These are phyloP conservation scores for Globisporangium heterothallicum DNA, from an alignment of 352 stramenopile genomes.

Conservation along the genomic window DNA sequence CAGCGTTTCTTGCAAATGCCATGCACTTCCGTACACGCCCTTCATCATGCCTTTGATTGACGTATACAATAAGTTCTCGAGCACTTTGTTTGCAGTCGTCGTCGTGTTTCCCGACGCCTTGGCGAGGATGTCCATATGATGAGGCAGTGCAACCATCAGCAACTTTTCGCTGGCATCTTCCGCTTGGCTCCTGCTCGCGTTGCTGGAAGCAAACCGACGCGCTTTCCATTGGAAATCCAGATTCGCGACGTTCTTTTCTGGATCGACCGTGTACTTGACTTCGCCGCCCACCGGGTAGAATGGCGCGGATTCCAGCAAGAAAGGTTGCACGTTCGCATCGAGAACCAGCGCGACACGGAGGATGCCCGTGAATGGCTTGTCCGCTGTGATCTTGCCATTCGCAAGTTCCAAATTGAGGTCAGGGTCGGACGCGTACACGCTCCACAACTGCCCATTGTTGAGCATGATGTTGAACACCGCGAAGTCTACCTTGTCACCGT, in stretches of 20 bases:
- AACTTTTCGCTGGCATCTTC: conserved; percentile 21
- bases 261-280: conserved; percentile 40
- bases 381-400: conserved; percentile 29
- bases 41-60: conserved; percentile 72
- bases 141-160: conserved; percentile 68
- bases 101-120: conserved; percentile 9
- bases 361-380: conserved; percentile 41
- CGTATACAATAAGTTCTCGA: conserved; percentile 50
- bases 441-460: conserved; percentile 64
- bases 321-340: conserved; percentile 29
- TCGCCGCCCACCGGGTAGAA: conserved; percentile 55
- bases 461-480: conserved; percentile 43
- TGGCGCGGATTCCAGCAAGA: conserved; percentile 49
- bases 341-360: conserved; percentile 47
- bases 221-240: conserved; percentile 67
- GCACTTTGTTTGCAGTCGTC: conserved; percentile 20
- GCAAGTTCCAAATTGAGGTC: conserved; percentile 27
- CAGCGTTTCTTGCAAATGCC: conserved; percentile 60
- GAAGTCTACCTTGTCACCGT: conserved; percentile 40
- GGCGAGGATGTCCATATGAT: conserved; percentile 60
- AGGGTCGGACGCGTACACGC: conserved; percentile 52
- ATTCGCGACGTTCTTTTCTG: conserved; percentile 16
- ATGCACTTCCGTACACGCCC: conserved; percentile 52
- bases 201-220: conserved; percentile 30
- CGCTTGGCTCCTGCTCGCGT: conserved; percentile 11